Conservation (phyloP, 306 rosid species). For the Urtica urens region DNA sequence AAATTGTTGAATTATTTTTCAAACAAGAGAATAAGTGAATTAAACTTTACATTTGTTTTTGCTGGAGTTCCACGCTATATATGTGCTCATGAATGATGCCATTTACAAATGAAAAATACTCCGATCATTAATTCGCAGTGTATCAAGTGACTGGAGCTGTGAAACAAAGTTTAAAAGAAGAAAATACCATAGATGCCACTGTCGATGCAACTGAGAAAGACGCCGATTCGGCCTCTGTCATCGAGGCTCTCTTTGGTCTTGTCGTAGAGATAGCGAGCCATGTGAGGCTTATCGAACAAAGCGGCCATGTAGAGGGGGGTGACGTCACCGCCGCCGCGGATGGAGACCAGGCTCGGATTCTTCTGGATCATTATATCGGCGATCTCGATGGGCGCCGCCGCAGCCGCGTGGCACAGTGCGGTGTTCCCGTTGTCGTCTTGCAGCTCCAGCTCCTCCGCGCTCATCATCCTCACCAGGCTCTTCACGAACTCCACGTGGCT, state of each 20-base stretch:
- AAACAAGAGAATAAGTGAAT: too few species aligned
- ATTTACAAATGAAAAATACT: too few species aligned
- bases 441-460: not conserved
- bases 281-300: not conserved
- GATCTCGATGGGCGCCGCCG: not conserved
- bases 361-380: conserved; percentile 11
- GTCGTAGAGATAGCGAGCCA: not conserved
- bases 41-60: too few species aligned
- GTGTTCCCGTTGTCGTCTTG: not conserved
- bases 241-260: not conserved
- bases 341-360: not conserved
- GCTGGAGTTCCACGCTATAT: too few species aligned
- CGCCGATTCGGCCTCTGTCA: not conserved
- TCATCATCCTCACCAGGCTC: not conserved
- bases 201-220: conserved; percentile 7
- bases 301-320: conserved; percentile 15
- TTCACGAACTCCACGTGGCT: conserved; percentile 4
- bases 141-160: too few species aligned
- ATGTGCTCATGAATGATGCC: too few species aligned
- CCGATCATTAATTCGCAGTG: too few species aligned
- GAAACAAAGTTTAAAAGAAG: not conserved
- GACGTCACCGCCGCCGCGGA: not conserved
- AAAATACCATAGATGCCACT: conserved; percentile 1
- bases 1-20: too few species aligned
- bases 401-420: conserved; percentile 5